Evolutionary conservation across 2,329 filamentous ascomycete genomes (phyloP), one percentile per base, ranked within the genome.

Genomic region (Colletotrichum tropicale): DNA sequence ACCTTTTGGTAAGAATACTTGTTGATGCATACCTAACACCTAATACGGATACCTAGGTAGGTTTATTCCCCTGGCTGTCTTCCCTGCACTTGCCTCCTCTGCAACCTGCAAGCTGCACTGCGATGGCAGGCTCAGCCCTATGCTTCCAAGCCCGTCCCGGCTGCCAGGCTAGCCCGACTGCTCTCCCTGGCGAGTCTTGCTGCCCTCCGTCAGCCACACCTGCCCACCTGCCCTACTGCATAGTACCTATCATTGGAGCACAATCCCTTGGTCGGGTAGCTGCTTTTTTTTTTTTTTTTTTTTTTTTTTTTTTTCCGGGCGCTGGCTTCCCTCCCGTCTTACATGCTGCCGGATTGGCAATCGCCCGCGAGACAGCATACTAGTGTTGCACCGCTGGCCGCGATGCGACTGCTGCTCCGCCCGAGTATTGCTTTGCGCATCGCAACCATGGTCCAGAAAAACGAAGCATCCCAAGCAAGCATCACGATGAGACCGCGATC

Each of bases 51-150:
- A 15, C 32, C 7, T 18, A 38, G 15, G 36, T 38, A 38, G 36
- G 36, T 38, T 38, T 16, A 12, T 43, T 43, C 38, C 38, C 24
- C 21, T 21, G 21, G 18, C 28, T 26, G 15, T n/a, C 18, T 62
- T 34, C 28, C 60, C 60, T 62, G 60, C 30, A 34, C 60, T 8
- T 56, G n/a, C 6, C 52, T 56, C 21, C 24, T 56, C 62, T 34
- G 32, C 32, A 34, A 34, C 12, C 32, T 34, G 28, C 64, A 66
- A 15, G 16, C 68, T 60, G 55, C 55, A 43, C 67, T 18, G 43
- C 71, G 61, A 38, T 66, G 68, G 61, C 52, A 71, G 69, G 64
- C 73, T 75, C 73, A 75, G 73, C 73, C 73, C 73, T 75, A 75
- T 73, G 56, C 62, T 68, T 24, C 36, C 55, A 68, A 75, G 56